Conservation (phyloP, 495 filamentous ascomycete species). For the Xylaria bambusicola region DNA sequence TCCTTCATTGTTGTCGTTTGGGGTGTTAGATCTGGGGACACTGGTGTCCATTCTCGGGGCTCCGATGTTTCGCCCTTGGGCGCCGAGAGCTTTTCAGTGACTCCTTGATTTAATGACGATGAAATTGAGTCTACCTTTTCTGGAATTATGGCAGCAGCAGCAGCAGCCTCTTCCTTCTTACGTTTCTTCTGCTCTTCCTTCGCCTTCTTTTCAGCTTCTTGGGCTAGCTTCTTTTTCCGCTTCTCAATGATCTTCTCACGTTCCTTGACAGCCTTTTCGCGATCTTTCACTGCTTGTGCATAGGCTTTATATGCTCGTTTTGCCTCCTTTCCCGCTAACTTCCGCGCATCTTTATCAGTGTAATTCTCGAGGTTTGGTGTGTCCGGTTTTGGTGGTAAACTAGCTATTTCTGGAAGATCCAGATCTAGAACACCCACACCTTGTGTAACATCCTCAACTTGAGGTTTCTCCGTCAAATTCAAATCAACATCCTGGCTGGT, state of each 20-base stretch:
- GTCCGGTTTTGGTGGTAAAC: constrained; percentile 42
- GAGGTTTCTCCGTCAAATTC: background rate
- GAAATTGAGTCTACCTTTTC: constrained; percentile 22
- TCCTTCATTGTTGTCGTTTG: constrained; percentile 15
- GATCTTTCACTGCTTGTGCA: constrained; percentile 62
- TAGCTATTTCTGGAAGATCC: constrained; percentile 46
- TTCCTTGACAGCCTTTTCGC: constrained; percentile 61
- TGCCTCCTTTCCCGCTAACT: constrained; percentile 65
- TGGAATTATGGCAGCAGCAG: constrained; percentile 16
- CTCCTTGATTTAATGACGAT: constrained; percentile 21
- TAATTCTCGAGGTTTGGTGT: constrained; percentile 52
- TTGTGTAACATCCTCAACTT: constrained; percentile 20
- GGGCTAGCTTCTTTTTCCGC: constrained; percentile 50
- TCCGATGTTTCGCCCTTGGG: no score
- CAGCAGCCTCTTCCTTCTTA: constrained; percentile 34
- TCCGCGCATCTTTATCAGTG: constrained; percentile 62
- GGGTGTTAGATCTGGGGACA: constrained; percentile 7
- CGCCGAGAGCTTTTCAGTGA: constrained; percentile 13
- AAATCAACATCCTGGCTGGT: background rate
- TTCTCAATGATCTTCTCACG: constrained; percentile 59
- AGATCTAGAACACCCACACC: constrained; percentile 27
- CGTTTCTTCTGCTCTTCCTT: constrained; percentile 42
- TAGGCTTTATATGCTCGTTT: constrained; percentile 59
- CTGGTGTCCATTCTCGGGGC: background rate
- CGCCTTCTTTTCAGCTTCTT: constrained; percentile 45